These are phyloP conservation scores for Vitis hybrid DNA, from an alignment of 177 flowering plant species.

Conservation along the genomic window DNA sequence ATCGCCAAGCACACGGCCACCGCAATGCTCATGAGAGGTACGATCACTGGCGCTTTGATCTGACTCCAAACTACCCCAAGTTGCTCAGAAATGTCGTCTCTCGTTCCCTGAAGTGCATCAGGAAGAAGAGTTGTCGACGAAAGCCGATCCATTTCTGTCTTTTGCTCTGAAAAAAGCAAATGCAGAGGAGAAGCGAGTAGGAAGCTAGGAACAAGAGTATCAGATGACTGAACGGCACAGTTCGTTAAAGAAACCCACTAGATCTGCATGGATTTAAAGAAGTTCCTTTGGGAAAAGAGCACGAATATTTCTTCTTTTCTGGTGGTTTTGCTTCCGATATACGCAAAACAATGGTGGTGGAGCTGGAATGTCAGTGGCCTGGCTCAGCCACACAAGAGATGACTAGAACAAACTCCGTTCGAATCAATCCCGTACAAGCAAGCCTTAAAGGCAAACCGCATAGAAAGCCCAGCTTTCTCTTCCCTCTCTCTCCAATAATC, in stretches of 20 bases:
- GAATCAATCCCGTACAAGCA: not conserved
- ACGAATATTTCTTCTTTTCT: constrained; percentile 21
- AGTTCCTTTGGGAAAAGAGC: constrained; percentile 16
- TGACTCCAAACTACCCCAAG: constrained; percentile 40
- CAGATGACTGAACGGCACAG: not conserved
- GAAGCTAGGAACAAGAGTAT: constrained; percentile 2
- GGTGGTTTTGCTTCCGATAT: constrained; percentile 19
- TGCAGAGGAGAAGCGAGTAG: not conserved
- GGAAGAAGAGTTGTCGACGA: constrained; percentile 35
- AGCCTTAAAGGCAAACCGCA: too few species aligned
- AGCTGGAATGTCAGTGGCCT: constrained; percentile 22
- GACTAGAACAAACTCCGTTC: not conserved
- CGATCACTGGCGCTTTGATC: constrained; percentile 52
- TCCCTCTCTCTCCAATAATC: not conserved
- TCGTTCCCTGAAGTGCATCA: constrained; percentile 34
- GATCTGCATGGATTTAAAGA: constrained; percentile 19
- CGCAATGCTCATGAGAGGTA: constrained; percentile 42
- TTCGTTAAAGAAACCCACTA: constrained; percentile 1
- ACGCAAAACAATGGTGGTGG: constrained; percentile 26
- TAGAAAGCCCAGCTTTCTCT: not conserved
- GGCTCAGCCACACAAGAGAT: not conserved
- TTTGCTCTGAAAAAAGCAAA: not conserved
- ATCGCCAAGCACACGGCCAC: constrained; percentile 40
- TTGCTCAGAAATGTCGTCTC: constrained; percentile 44
- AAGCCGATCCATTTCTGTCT: constrained; percentile 34